phyloP scores from a whole-genome alignment of 768 basidiomycete species.

The Boletus rubescentipes region DNA sequence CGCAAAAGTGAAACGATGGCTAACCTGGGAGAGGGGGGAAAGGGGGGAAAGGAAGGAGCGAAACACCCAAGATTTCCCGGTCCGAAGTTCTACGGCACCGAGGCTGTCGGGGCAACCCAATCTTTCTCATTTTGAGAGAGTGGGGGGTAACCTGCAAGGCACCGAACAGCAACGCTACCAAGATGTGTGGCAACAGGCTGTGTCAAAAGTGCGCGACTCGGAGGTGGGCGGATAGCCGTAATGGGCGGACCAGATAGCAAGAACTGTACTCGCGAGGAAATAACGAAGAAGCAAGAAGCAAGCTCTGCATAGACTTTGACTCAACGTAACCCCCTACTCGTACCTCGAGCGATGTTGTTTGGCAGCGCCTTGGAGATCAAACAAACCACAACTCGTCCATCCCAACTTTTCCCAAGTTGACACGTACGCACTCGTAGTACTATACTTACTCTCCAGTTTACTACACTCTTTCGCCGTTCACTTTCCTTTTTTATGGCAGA shows the following conservation, averaged over 20 bases:
- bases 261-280: background rate
- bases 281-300: background rate
- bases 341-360: background rate
- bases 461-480: background rate
- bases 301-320: background rate
- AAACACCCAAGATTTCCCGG: too few species aligned
- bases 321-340: background rate
- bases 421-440: too few species aligned
- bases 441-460: too few species aligned
- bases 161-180: too few species aligned
- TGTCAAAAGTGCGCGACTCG: too few species aligned
- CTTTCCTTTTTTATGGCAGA: constrained; percentile 13
- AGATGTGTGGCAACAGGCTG: too few species aligned
- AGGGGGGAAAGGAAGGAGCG: too few species aligned
- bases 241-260: background rate
- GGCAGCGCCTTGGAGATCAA: constrained; percentile 8
- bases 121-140: too few species aligned
- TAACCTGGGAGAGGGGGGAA: too few species aligned
- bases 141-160: too few species aligned
- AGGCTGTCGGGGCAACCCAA: background rate
- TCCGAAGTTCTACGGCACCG: background rate
- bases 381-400: constrained; percentile 20
- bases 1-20: background rate
- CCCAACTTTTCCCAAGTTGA: background rate
- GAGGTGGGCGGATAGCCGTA: background rate